These are phyloP conservation scores for Byssochlamys sp. DNA, from an alignment of 2,329 filamentous ascomycete species.

Conservation along the genomic window DNA sequence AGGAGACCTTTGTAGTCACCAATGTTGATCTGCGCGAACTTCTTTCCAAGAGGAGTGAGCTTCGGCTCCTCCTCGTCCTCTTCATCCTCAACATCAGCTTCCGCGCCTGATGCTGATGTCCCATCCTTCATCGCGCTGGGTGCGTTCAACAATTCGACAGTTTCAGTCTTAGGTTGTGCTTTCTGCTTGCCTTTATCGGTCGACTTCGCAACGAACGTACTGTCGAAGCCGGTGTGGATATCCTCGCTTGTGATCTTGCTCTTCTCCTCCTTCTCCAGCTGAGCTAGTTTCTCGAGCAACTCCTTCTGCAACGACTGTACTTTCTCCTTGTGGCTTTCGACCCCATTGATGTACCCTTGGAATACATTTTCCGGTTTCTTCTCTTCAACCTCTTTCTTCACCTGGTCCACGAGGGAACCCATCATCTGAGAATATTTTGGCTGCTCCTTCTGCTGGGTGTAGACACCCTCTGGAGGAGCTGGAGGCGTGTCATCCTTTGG, in stretches of 20 bases:
- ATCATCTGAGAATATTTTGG: conserved; percentile 95
- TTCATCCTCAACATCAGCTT: conserved; percentile 44
- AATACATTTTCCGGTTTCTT: conserved; percentile 59
- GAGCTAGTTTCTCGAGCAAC: conserved; percentile 60
- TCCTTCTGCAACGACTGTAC: conserved; percentile 69
- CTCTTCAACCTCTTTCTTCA: conserved; percentile 76
- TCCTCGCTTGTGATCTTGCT: conserved; percentile 90
- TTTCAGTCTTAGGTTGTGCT: conserved; percentile 30
- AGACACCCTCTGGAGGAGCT: conserved; percentile 66
- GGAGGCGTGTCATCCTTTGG: conserved; percentile 67
- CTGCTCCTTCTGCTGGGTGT: conserved; percentile 62
- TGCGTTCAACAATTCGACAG: conserved; percentile 69
- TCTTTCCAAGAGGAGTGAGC: conserved; percentile 65
- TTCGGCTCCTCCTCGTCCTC: conserved; percentile 64
- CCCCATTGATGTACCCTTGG: conserved; percentile 65
- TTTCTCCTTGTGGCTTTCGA: conserved; percentile 66
- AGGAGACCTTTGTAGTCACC: conserved; percentile 65
- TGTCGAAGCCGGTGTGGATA: conserved; percentile 82
- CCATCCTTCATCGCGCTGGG: conserved; percentile 24
- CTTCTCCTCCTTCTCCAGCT: conserved; percentile 74
- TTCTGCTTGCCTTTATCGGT: conserved; percentile 37
- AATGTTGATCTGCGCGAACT: conserved; percentile 69
- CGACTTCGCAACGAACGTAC: conserved; percentile 64
- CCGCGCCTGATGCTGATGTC: conserved; percentile 47
- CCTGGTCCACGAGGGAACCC: conserved; percentile 86